phyloP scores from a whole-genome alignment of 768 basidiomycete genomes.

The Suillus variegatus region DNA sequence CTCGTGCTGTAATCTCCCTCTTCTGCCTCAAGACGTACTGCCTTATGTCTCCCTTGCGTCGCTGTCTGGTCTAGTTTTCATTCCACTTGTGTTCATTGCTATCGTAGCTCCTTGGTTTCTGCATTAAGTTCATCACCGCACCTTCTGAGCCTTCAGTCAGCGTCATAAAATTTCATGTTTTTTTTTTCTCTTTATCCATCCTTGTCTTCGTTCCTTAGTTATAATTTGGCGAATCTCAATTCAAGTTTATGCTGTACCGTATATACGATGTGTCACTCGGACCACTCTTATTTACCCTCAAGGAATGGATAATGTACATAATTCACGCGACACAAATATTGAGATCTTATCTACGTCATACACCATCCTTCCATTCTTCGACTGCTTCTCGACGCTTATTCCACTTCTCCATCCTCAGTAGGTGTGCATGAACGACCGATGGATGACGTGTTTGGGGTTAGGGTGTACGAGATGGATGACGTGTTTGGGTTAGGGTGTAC shows the following conservation, averaged over 20 bases:
- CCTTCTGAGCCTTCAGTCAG: background rate
- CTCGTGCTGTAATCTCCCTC: constrained; percentile 22
- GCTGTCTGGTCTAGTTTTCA: constrained; percentile 6
- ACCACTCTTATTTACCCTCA: constrained; percentile 21
- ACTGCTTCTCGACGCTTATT: background rate
- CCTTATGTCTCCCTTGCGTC: constrained; percentile 1
- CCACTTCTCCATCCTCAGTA: background rate
- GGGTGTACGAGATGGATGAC: background rate
- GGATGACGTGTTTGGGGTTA: background rate
- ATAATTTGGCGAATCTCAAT: constrained; percentile 25
- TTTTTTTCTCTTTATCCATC: constrained; percentile 2
- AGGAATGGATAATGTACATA: constrained; percentile 33
- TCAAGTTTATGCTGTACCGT: constrained; percentile 30
- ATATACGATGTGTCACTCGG: constrained; percentile 18
- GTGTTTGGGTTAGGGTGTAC: background rate
- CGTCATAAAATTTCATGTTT: background rate
- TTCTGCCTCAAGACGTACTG: background rate
- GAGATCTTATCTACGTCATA: background rate
- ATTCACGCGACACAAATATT: constrained; percentile 2
- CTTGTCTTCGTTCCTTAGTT: constrained; percentile 2
- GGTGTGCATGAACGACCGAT: background rate
- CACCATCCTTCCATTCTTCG: background rate
- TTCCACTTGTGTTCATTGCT: constrained; percentile 7
- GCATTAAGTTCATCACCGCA: constrained; percentile 6
- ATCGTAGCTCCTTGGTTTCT: constrained; percentile 12